These are phyloP conservation scores for Talaromyces marneffei DNA, from an alignment of 2,329 filamentous ascomycete genomes.

Conservation along the genomic window DNA sequence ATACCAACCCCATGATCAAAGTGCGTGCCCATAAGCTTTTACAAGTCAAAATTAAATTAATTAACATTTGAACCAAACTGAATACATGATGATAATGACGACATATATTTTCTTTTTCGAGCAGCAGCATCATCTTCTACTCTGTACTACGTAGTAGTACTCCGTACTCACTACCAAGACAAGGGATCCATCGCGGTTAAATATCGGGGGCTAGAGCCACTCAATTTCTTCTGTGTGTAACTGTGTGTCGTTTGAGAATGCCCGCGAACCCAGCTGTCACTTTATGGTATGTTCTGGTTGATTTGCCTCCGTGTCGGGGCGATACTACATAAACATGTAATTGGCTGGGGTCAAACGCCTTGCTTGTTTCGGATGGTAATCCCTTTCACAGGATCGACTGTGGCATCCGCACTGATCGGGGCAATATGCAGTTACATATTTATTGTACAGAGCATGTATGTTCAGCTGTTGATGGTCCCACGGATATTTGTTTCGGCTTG, in stretches of 20 bases:
- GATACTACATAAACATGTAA: not conserved
- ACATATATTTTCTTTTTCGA: not conserved
- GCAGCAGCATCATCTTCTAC: not conserved
- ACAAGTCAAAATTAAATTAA: not conserved
- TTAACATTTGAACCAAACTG: not conserved
- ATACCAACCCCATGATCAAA: not conserved
- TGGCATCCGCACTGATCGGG: not conserved
- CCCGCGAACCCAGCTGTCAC: not conserved
- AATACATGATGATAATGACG: not conserved
- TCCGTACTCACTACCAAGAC: too few species aligned
- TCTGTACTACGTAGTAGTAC: not conserved
- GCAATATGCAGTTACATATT: not conserved
- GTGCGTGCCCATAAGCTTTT: not conserved
- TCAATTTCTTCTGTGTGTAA: not conserved
- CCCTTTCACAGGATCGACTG: not conserved
- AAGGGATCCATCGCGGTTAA: not conserved
- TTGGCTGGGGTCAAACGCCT: not conserved
- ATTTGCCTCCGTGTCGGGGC: not conserved
- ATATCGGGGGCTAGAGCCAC: not conserved
- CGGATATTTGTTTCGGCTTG: not conserved
- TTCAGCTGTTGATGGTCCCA: not conserved
- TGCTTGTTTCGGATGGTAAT: not conserved
- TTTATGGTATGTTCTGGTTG: not conserved
- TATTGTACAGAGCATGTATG: not conserved
- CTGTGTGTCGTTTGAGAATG: not conserved